phyloP scores from a whole-genome alignment of 371 early-diverging fungal species.

The Lichtheimia ramosa region DNA sequence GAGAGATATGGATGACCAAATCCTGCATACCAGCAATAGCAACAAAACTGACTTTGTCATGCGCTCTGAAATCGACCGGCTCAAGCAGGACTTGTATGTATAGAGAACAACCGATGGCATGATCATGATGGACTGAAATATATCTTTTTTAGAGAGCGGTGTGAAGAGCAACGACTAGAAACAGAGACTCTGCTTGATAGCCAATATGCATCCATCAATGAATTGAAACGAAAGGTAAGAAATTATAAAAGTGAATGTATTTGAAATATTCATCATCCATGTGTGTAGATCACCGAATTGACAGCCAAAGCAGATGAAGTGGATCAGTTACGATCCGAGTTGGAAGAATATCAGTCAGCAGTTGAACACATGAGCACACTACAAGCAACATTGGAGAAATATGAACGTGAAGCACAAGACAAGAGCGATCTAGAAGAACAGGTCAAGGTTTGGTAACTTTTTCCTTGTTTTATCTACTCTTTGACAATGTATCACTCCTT shows the following conservation, averaged over 20 bases:
- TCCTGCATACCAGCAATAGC: conserved; percentile 65
- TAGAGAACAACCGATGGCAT: neutral
- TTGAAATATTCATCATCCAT: no score
- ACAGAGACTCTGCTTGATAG: conserved; percentile 62
- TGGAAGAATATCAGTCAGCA: conserved; percentile 85
- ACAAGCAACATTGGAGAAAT: conserved; percentile 89
- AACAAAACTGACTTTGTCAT: conserved; percentile 84
- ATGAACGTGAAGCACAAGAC: conserved; percentile 91
- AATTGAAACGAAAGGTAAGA: conserved; percentile 67
- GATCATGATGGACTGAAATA: neutral
- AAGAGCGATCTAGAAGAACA: conserved; percentile 76
- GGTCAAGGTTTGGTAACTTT: conserved; percentile 56
- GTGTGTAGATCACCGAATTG: conserved; percentile 59
- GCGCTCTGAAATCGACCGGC: conserved; percentile 82
- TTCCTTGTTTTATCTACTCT: no score
- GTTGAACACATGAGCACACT: conserved; percentile 86
- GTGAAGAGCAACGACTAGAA: conserved; percentile 77
- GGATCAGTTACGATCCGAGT: conserved; percentile 71
- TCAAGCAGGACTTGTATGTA: conserved; percentile 80
- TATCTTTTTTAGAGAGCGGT: conserved; percentile 53
- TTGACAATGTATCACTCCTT: no score
- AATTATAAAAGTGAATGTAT: conserved; percentile 17
- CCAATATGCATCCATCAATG: conserved; percentile 62
- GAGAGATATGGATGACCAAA: conserved; percentile 67
- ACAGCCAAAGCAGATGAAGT: conserved; percentile 74